Conservation (phyloP, 139 green algal genomes). For the Limnomonas spitsbergensis region DNA sequence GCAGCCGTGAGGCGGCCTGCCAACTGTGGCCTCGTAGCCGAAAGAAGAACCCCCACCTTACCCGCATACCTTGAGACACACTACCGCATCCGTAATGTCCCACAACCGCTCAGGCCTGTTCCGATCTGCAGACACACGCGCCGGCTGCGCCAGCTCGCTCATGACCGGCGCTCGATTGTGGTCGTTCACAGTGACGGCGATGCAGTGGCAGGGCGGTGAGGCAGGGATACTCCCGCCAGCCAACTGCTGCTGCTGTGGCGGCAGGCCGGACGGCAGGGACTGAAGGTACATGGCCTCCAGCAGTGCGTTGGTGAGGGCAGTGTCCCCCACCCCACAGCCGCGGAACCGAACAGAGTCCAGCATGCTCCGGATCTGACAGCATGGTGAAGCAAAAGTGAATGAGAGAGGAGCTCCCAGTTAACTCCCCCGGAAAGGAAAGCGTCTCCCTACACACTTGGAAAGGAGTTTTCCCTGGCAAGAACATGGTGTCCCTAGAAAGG, state of each 20-base stretch:
- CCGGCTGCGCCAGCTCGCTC: not conserved
- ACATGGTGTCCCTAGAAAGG: no score
- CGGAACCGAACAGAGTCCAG: not conserved
- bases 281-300: slow-evolving; percentile 4
- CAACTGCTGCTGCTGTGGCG: no score
- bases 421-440: no score
- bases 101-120: not conserved
- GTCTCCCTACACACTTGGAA: no score
- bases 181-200: not conserved
- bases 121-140: not conserved
- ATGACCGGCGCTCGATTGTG: not conserved
- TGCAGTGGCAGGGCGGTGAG: not conserved
- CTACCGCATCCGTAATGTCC: not conserved
- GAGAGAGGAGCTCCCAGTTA: no score
- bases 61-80: not conserved
- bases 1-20: no score
- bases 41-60: no score
- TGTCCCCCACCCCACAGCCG: not conserved
- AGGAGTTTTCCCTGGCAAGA: no score
- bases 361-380: not conserved
- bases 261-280: not conserved
- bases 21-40: no score
- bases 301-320: not conserved
- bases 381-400: no score
- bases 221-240: no score